Evolutionary conservation across 2,329 filamentous ascomycete species (phyloP).

Genomic region (Rhinocladiella mackenziei): DNA sequence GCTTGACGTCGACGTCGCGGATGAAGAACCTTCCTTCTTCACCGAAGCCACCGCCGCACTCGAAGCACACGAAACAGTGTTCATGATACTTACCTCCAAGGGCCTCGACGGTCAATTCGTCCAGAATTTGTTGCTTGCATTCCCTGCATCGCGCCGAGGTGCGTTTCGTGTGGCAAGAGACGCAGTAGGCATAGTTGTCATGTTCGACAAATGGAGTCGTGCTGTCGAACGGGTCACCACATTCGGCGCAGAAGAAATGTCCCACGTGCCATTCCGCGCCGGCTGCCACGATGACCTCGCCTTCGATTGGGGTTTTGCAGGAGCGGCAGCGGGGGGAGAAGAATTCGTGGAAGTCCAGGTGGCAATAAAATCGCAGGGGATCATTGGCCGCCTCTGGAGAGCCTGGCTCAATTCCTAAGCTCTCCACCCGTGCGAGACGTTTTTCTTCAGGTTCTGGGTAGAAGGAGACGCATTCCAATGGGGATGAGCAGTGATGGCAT

Average conservation of each 20-base stretch:
- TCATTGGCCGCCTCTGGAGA: conserved; percentile 54
- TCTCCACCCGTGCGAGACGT: conserved; percentile 66
- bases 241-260: conserved; percentile 98
- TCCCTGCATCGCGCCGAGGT: conserved; percentile 85
- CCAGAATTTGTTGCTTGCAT: conserved; percentile 79
- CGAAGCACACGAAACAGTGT: conserved; percentile 79
- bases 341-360: conserved; percentile 96
- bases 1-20: conserved; percentile 49
- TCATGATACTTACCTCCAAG: conserved; percentile 92
- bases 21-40: conserved; percentile 61
- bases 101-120: conserved; percentile 84
- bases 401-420: conserved; percentile 56
- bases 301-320: conserved; percentile 93
- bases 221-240: conserved; percentile 71
- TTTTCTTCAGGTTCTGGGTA: conserved; percentile 79
- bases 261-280: conserved; percentile 96
- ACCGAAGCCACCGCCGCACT: conserved; percentile 57
- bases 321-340: conserved; percentile 92
- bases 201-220: conserved; percentile 87
- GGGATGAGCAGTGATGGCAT: conserved; percentile 81
- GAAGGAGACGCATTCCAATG: conserved; percentile 91
- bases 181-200: conserved; percentile 96
- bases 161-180: conserved; percentile 84
- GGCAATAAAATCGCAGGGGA: conserved; percentile 83
- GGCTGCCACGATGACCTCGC: conserved; percentile 88